Evolutionary conservation across 768 basidiomycete species (phyloP), one percentile per base, ranked within the genome.

Genomic region (Hemileccinum impolitum): DNA sequence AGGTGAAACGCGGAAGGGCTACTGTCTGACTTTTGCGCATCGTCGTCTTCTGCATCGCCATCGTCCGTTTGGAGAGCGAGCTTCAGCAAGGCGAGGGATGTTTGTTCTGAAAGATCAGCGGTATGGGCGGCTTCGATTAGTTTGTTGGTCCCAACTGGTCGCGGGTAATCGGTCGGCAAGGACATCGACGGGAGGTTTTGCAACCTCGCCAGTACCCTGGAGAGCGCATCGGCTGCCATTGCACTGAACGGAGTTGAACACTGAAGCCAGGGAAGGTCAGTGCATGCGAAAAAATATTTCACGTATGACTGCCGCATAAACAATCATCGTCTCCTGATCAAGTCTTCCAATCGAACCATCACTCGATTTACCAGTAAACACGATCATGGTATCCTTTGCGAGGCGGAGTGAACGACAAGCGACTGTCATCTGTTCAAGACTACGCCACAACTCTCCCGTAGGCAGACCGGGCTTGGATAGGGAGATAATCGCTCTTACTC

Each of bases 161-260:
- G 75, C 3, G 95, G 94, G 66, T 96, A 99, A 69, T 98, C 96
- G 0, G 95, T 95, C 0, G 96, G 95, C 28, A 99, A 73, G 7
- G 91, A 90, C 56, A 98, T 85, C 4, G 88, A 85, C 2, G 96
- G 94, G 2, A 94, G 69, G 61, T 85, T 86, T 64, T 86, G 84
- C 18, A 98, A 74, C 55, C 87, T 75, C 19, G 75, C 67, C 14
- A 85, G 58, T 19, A 86, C 82, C 57, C 85, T 75, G 19, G 71
- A 67, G 13, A 88, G 74, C 4, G 53, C 46, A 50, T 63, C 50
- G 17, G 40, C 45, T 28, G 58, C 46, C 70, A 72, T 72, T 45
- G 60, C 37, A 19, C 17, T 55, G 31, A 38, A 31, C 13, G 36
- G 21, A 15, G 12, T 28, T 30, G 44, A 47, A n/a, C n/a, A n/a